These are phyloP conservation scores for Ogataea methanolica DNA, from an alignment of 805 yeast species.

Conservation along the genomic window DNA sequence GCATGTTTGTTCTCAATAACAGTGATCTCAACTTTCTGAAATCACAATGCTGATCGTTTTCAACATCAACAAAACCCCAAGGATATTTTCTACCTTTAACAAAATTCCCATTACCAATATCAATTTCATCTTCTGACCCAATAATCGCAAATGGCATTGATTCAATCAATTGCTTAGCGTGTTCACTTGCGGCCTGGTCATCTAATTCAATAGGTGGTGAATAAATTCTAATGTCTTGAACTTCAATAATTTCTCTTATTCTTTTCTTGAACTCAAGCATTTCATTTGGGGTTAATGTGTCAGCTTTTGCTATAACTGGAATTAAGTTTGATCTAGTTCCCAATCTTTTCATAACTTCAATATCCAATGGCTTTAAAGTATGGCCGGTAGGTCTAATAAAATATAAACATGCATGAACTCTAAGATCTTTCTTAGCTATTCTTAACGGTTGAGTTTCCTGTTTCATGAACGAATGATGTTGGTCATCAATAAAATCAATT, in stretches of 20 bases:
- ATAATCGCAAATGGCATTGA: conserved; percentile 84
- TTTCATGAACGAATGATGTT: conserved; percentile 81
- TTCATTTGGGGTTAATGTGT: conserved; percentile 71
- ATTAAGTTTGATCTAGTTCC: conserved; percentile 79
- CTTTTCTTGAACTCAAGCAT: conserved; percentile 65
- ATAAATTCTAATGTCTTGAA: conserved; percentile 77
- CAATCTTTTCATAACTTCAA: conserved; percentile 81
- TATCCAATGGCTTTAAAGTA: conserved; percentile 80
- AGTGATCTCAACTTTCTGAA: conserved; percentile 76
- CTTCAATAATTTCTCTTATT: conserved; percentile 77
- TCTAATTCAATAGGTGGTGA: conserved; percentile 78
- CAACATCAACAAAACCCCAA: conserved; percentile 88
- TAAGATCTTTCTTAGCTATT: conserved; percentile 59
- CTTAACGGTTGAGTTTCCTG: conserved; percentile 92
- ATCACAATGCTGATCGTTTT: conserved; percentile 81
- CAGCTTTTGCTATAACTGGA: conserved; percentile 88
- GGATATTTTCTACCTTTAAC: conserved; percentile 83
- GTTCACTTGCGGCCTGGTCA: conserved; percentile 73
- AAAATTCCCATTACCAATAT: conserved; percentile 51
- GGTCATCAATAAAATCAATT: conserved; percentile 86
- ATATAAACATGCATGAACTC: conserved; percentile 89
- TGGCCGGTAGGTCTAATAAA: conserved; percentile 92
- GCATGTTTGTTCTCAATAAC: conserved; percentile 75
- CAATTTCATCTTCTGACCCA: conserved; percentile 71
- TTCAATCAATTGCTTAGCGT: conserved; percentile 73